Base-by-base conservation (phyloP, 805 yeast species). In the Kazachstania africana region DNA sequence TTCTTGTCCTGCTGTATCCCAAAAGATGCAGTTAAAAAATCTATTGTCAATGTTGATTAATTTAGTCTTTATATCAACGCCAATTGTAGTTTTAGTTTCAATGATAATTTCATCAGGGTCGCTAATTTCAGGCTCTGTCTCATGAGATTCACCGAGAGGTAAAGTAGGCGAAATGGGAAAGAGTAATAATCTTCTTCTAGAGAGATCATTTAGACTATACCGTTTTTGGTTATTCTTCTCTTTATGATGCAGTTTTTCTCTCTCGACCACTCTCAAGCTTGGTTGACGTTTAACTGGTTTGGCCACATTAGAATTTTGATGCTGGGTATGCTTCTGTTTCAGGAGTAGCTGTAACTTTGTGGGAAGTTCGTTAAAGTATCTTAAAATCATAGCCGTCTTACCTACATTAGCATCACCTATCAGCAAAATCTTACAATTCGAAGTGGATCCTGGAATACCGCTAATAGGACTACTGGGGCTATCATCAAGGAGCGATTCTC, bases 1-100 rank as follows among this genome's bases (percentile, higher is more conserved):
- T 40, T 66, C 70, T 45, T 66, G 70, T 3, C 72, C 72, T 3
- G 72, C 72, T 10, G 71, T 65, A 39, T 65, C 71, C 70, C 71
- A 66, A 32, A 66, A 42, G 6, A 60, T 60, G 10, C 65, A 57
- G 39, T 65, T 65, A 48, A 63, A 65, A 28, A 51, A 51, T 27
- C 62, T 47, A 16, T 63, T 60, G 40, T 64, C 69, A 12, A 66
- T 60, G 38, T 61, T 63, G 9, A 65, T 59, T 10, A 59, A 38
- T 30, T 63, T 59, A 6, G 63, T 61, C 44, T 65, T 65, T 28
- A 66, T 51, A 39, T 66, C 71, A 5, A 66, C 62, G 10, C 72
- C 72, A 24, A 66, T 59, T 0, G 71, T 65, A 1, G 67, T 53
- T 37, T 56, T 56, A 4, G 63, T 53, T 15, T 53, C 48, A 8